A percentile compares a stretch with the other conserved stretches of the same genome.
These are phyloP conservation scores for Monascus purpureus DNA, from an alignment of 495 filamentous ascomycete genomes.

Conservation along the genomic window DNA sequence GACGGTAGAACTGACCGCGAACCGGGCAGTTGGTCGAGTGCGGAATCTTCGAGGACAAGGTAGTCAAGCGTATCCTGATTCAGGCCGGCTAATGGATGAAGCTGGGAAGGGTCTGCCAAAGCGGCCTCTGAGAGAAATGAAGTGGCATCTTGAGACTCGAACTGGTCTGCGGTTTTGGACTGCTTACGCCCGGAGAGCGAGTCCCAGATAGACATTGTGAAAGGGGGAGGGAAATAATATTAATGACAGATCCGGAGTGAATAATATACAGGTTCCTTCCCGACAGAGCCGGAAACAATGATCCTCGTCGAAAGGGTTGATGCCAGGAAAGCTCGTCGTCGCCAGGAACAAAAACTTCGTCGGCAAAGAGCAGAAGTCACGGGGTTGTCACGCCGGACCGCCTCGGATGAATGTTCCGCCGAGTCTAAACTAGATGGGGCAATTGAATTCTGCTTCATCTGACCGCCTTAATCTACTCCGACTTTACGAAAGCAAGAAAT, in stretches of 20 bases:
- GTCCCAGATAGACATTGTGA: constrained; percentile 73
- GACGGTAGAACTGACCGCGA: constrained; percentile 76
- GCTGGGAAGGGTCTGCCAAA: constrained; percentile 66
- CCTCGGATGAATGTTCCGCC: no score
- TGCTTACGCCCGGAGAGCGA: constrained; percentile 73
- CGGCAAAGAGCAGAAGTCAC: no score
- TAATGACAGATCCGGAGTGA: constrained; percentile 5
- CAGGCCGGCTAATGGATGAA: constrained; percentile 90
- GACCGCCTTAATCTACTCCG: no score
- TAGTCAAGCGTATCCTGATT: constrained; percentile 89
- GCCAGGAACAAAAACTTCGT: constrained; percentile 29
- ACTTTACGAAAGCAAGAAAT: no score
- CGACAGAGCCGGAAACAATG: no score
- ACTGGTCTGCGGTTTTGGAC: constrained; percentile 40
- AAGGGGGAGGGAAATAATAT: constrained; percentile 1
- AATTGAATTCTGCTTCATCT: no score
- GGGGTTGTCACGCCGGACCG: no score
- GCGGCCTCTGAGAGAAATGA: constrained; percentile 60
- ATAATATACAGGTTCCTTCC: constrained; percentile 7
- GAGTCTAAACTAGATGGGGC: no score
- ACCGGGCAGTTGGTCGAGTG: constrained; percentile 79
- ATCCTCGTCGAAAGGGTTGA: not conserved
- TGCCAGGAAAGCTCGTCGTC: constrained; percentile 1
- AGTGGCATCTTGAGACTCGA: constrained; percentile 66
- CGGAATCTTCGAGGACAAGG: constrained; percentile 80